Percentiles rank a stretch among this genome's conserved stretches.
phyloP scores from a whole-genome alignment of 768 basidiomycete genomes.

The Termitomyces sp. region DNA sequence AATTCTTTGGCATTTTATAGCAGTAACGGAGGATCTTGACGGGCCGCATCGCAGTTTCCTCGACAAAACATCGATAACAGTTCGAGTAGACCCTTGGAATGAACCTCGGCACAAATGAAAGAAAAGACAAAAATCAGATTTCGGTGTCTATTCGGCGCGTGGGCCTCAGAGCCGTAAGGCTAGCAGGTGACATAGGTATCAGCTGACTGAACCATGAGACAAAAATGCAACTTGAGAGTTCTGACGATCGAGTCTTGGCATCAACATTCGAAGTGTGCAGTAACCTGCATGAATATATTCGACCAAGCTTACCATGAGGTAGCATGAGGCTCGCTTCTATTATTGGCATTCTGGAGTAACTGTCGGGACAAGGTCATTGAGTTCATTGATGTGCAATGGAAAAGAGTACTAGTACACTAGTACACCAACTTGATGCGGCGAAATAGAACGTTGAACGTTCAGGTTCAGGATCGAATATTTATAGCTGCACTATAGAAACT shows the following conservation, averaged over 20 bases:
- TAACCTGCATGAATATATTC: too few species aligned
- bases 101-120: slow-evolving; percentile 5
- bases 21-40: neutral
- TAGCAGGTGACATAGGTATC: neutral
- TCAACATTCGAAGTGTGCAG: neutral
- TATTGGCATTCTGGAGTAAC: too few species aligned
- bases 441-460: too few species aligned
- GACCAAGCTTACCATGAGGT: too few species aligned
- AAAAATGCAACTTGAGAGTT: too few species aligned
- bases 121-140: neutral
- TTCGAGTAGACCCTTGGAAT: neutral
- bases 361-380: too few species aligned
- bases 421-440: too few species aligned
- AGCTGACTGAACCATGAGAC: neutral
- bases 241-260: neutral
- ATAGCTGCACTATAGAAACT: too few species aligned
- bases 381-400: too few species aligned
- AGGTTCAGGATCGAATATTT: too few species aligned
- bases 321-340: too few species aligned
- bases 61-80: slow-evolving; percentile 11
- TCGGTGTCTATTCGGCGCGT: slow-evolving; percentile 5
- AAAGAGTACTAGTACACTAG: too few species aligned
- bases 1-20: neutral
- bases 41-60: slow-evolving; percentile 1
- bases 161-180: neutral